These are phyloP conservation scores for Blastosporella zonata DNA, from an alignment of 1,284 basidiomycete genomes.

Conservation along the genomic window DNA sequence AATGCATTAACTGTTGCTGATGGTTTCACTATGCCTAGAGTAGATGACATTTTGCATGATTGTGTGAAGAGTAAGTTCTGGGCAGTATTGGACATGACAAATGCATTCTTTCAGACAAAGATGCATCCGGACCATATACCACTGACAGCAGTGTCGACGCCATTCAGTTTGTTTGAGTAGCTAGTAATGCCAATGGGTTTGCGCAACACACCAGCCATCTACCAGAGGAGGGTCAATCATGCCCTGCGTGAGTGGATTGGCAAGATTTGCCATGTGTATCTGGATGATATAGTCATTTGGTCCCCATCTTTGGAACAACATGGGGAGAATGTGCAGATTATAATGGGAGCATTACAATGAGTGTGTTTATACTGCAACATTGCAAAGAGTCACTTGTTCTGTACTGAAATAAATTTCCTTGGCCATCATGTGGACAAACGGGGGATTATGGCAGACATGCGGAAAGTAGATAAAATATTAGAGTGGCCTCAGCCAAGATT, in stretches of 20 bases:
- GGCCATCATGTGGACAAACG: not conserved
- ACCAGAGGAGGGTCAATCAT: not conserved
- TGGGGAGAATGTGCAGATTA: not conserved
- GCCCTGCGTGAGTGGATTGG: constrained; percentile 1
- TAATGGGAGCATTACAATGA: constrained; percentile 17
- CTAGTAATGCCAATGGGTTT: not conserved
- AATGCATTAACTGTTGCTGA: constrained; percentile 2
- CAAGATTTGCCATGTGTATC: constrained; percentile 11
- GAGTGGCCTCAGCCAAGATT: constrained; percentile 2
- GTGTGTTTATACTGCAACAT: constrained; percentile 24
- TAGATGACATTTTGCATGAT: constrained; percentile 11
- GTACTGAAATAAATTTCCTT: constrained; percentile 3
- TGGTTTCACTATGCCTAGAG: not conserved
- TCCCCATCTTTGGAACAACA: constrained; percentile 11
- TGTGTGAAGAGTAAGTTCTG: constrained; percentile 32
- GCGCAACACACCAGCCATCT: constrained; percentile 5
- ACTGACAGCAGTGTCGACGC: constrained; percentile 37
- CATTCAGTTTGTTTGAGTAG: constrained; percentile 39
- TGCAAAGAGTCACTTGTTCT: constrained; percentile 1
- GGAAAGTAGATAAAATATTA: constrained; percentile 6
- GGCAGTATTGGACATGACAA: constrained; percentile 27
- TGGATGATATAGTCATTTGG: constrained; percentile 17
- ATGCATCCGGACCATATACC: constrained; percentile 22
- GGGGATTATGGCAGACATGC: constrained; percentile 1
- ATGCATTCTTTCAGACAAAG: not conserved